phyloP scores from a whole-genome alignment of 2,329 filamentous ascomycete species.

The Coleophoma crateriformis region DNA sequence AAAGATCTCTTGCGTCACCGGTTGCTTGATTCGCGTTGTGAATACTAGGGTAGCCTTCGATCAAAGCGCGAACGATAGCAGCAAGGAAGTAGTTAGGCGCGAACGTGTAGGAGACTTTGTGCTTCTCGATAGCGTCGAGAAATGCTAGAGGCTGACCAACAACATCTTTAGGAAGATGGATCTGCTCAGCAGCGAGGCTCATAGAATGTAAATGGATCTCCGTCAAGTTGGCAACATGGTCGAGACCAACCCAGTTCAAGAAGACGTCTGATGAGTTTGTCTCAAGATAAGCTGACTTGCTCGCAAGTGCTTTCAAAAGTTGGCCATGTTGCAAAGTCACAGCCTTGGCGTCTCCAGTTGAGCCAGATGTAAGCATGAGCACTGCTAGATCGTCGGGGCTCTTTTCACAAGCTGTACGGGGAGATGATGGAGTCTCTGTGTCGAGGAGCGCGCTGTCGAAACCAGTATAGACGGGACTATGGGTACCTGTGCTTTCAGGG shows the following conservation, averaged over 20 bases:
- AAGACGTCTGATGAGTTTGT: conserved; percentile 22
- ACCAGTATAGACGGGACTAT: too few species aligned
- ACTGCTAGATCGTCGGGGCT: conserved; percentile 20
- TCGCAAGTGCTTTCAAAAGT: conserved; percentile 28
- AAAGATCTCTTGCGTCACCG: not conserved
- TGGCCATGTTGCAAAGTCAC: conserved; percentile 38
- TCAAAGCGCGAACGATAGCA: conserved; percentile 5
- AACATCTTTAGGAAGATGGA: conserved; percentile 40
- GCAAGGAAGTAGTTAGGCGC: conserved; percentile 37
- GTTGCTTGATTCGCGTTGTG: not conserved
- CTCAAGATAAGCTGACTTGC: conserved; percentile 29
- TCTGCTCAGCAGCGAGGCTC: conserved; percentile 32
- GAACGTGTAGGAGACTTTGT: conserved; percentile 37
- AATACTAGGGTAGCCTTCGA: not conserved
- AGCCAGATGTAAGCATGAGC: conserved; percentile 48
- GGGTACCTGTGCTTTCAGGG: too few species aligned
- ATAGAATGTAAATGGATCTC: conserved; percentile 47
- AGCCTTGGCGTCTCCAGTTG: conserved; percentile 44
- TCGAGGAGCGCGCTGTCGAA: too few species aligned
- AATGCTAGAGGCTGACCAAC: conserved; percentile 32
- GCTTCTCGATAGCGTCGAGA: conserved; percentile 31
- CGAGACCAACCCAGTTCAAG: conserved; percentile 37
- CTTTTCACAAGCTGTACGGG: not conserved
- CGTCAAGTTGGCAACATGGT: conserved; percentile 46
- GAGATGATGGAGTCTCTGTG: too few species aligned